phyloP scores from a whole-genome alignment of 371 early-diverging fungal genomes.

The Batkoa obscura region DNA sequence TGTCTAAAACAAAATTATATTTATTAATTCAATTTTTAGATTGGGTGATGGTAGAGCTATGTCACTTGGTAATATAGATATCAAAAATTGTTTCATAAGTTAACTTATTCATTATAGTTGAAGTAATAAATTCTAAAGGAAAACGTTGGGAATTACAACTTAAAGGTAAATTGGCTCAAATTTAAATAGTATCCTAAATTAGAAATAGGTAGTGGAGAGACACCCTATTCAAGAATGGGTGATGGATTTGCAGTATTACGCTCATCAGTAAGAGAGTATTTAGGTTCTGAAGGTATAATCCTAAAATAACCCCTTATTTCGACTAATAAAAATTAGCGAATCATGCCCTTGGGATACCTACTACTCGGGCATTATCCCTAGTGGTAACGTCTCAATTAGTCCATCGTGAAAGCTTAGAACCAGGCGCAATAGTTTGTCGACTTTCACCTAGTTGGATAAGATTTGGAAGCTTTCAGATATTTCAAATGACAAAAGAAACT shows the following conservation, averaged over 20 bases:
- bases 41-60: constrained; percentile 82
- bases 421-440: constrained; percentile 60
- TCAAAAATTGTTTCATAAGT: background rate
- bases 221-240: constrained; percentile 70
- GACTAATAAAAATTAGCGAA: constrained; percentile 11
- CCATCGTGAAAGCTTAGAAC: constrained; percentile 44
- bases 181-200: background rate
- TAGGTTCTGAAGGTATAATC: constrained; percentile 50
- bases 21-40: constrained; percentile 10
- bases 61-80: constrained; percentile 33
- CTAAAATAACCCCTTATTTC: background rate
- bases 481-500: constrained; percentile 41
- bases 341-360: constrained; percentile 53
- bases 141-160: constrained; percentile 63
- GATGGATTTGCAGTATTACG: constrained; percentile 76
- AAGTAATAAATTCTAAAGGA: constrained; percentile 14
- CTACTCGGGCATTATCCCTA: constrained; percentile 55
- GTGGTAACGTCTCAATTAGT: constrained; percentile 40
- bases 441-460: constrained; percentile 68
- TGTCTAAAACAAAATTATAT: background rate
- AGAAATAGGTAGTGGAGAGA: constrained; percentile 44
- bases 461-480: constrained; percentile 77
- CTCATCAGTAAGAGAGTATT: constrained; percentile 65
- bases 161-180: constrained; percentile 22
- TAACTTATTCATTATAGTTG: background rate